Percentiles rank a stretch among this genome's conserved stretches.
These are phyloP conservation scores for Pythium apleroticum DNA, from an alignment of 352 stramenopile genomes.

Conservation along the genomic window DNA sequence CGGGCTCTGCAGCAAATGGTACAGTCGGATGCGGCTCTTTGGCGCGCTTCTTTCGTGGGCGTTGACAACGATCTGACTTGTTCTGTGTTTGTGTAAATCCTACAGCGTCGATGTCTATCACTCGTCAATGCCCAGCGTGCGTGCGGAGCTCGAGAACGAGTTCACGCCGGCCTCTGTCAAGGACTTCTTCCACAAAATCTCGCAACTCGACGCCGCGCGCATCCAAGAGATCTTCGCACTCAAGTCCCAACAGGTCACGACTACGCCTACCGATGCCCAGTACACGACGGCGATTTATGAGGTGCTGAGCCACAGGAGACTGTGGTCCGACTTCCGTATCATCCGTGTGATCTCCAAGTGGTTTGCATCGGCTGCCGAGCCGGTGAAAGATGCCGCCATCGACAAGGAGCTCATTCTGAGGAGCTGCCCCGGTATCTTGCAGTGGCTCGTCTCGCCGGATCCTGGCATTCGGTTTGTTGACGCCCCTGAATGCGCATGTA, in stretches of 20 bases:
- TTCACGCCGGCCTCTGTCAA: conserved; percentile 73
- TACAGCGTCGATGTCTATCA: conserved; percentile 85
- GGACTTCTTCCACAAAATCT: conserved; percentile 75
- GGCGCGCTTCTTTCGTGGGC: neutral
- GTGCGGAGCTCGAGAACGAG: conserved; percentile 73
- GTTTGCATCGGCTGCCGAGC: conserved; percentile 35
- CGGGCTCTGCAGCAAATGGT: conserved; percentile 67
- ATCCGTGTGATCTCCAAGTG: conserved; percentile 77
- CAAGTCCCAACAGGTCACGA: neutral
- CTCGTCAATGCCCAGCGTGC: conserved; percentile 65
- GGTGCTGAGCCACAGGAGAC: conserved; percentile 66
- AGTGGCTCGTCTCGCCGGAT: conserved; percentile 80
- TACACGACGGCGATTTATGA: conserved; percentile 65
- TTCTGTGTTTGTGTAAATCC: neutral
- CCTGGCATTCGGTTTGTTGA: conserved; percentile 56
- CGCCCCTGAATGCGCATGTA: neutral
- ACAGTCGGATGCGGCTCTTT: neutral
- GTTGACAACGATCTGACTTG: neutral
- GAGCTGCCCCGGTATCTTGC: conserved; percentile 65
- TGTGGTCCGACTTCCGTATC: conserved; percentile 83
- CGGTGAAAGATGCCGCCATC: conserved; percentile 35
- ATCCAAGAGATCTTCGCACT: conserved; percentile 53
- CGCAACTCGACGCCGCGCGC: conserved; percentile 68
- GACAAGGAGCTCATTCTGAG: conserved; percentile 48
- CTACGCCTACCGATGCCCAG: conserved; percentile 18